A percentile compares a stretch with the other conserved stretches of the same genome.
Evolutionary conservation across 2,329 filamentous ascomycete genomes (phyloP).

Genomic region (Ophiocordyceps camponoti-rufipedis): DNA sequence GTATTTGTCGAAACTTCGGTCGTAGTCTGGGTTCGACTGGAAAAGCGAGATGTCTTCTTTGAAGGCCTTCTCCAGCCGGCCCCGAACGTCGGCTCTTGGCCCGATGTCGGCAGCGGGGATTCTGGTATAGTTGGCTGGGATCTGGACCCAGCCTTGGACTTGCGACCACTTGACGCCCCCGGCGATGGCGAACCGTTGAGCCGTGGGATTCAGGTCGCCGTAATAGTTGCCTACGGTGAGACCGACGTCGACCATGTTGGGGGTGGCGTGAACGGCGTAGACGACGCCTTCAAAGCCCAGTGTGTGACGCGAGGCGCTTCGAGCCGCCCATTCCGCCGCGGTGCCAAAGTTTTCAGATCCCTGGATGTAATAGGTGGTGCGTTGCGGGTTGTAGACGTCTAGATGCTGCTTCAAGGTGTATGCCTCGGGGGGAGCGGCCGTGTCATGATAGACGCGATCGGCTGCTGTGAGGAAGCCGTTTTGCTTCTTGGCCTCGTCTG

Average conservation of each 20-base stretch:
- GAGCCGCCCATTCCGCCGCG: background rate
- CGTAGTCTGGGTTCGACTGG: background rate
- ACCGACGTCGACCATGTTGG: background rate
- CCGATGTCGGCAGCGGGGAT: background rate
- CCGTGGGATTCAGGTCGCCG: background rate
- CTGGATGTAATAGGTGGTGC: background rate
- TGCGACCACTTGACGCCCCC: slow-evolving; percentile 1
- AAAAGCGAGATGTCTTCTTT: background rate
- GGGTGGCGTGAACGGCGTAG: background rate
- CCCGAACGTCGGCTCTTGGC: background rate
- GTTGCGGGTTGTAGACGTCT: background rate
- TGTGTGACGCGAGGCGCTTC: background rate
- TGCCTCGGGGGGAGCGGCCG: background rate
- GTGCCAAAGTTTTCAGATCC: background rate
- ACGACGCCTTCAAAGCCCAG: background rate
- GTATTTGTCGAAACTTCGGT: background rate
- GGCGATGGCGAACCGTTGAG: background rate
- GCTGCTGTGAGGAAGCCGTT: background rate
- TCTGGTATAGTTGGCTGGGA: background rate
- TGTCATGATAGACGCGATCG: background rate
- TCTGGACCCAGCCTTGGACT: background rate
- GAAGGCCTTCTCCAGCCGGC: background rate
- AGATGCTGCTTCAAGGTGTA: background rate
- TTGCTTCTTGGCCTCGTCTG: slow-evolving; percentile 1
- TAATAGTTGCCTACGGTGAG: background rate